phyloP scores from a whole-genome alignment of 805 yeast genomes.

The Candida ponderosae region DNA sequence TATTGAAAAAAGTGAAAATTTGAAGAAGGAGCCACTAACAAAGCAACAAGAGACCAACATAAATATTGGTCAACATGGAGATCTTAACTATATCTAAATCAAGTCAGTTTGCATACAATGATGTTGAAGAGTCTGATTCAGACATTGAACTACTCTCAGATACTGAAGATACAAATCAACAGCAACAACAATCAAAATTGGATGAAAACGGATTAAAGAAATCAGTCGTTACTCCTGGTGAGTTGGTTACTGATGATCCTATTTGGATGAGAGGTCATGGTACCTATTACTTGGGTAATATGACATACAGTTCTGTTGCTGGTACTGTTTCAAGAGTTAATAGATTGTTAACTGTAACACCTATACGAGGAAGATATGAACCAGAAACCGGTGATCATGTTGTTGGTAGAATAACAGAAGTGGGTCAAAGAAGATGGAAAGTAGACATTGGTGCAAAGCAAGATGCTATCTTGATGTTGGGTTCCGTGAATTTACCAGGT shows the following conservation, averaged over 20 bases:
- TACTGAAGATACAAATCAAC: constrained; percentile 22
- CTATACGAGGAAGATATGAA: constrained; percentile 78
- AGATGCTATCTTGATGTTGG: constrained; percentile 86
- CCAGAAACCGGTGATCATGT: constrained; percentile 97
- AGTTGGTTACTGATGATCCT: constrained; percentile 90
- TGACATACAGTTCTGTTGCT: constrained; percentile 85
- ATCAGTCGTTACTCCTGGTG: constrained; percentile 86
- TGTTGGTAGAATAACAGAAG: constrained; percentile 90
- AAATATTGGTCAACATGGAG: no score
- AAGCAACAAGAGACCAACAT: no score
- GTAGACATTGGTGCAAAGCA: constrained; percentile 95
- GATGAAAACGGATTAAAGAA: constrained; percentile 22
- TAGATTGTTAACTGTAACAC: constrained; percentile 75
- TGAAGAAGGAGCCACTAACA: no score
- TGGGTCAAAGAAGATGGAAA: constrained; percentile 91
- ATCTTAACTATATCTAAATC: constrained; percentile 7
- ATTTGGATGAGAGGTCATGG: constrained; percentile 99
- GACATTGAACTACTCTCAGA: constrained; percentile 28
- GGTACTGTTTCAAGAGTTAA: constrained; percentile 86
- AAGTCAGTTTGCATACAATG: constrained; percentile 7
- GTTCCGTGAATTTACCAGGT: constrained; percentile 95
- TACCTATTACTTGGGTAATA: constrained; percentile 68
- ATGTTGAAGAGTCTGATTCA: constrained; percentile 19
- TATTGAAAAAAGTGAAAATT: no score
- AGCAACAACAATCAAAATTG: constrained; percentile 19